phyloP scores from a whole-genome alignment of 1,139 yeast species.

The Geotrichum carabidarum region DNA sequence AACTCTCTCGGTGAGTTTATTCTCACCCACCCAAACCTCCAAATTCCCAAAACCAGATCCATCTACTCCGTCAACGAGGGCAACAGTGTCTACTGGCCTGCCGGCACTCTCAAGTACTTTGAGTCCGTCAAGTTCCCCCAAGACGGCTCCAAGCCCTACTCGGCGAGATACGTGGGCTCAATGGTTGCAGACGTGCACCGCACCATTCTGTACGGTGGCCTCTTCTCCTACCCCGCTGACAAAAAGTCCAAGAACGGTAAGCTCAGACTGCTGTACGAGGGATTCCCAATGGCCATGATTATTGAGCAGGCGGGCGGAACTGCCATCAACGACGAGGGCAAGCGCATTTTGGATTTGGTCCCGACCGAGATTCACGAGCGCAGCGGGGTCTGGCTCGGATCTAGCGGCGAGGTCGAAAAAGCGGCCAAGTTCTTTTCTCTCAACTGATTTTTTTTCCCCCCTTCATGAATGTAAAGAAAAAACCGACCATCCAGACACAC shows the following conservation, averaged over 20 bases:
- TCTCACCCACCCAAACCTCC: conserved; percentile 75
- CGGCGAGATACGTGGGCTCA: conserved; percentile 92
- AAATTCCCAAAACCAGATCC: conserved; percentile 58
- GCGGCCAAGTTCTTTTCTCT: conserved; percentile 35
- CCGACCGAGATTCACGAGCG: conserved; percentile 93
- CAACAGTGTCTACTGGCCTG: conserved; percentile 81
- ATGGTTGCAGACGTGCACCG: conserved; percentile 99
- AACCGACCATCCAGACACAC: too few relatives aligned
- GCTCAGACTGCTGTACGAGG: conserved; percentile 86
- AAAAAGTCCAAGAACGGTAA: conserved; percentile 85
- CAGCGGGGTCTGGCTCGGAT: conserved; percentile 94
- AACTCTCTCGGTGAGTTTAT: conserved; percentile 92
- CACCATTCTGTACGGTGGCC: conserved; percentile 90
- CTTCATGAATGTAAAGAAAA: too few relatives aligned
- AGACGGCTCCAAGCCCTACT: conserved; percentile 70
- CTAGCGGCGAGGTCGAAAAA: conserved; percentile 70
- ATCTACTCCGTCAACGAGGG: conserved; percentile 96
- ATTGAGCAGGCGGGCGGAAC: conserved; percentile 95
- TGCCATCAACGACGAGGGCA: conserved; percentile 87
- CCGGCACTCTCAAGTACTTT: conserved; percentile 61
- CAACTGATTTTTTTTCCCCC: too few relatives aligned
- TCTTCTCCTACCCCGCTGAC: conserved; percentile 95
- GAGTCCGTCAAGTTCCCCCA: conserved; percentile 73
- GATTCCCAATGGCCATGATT: conserved; percentile 97
- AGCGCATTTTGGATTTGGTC: conserved; percentile 75